These are phyloP conservation scores for Epipyxis sp. DNA, from an alignment of 108 stramenopile species.

Conservation along the genomic window DNA sequence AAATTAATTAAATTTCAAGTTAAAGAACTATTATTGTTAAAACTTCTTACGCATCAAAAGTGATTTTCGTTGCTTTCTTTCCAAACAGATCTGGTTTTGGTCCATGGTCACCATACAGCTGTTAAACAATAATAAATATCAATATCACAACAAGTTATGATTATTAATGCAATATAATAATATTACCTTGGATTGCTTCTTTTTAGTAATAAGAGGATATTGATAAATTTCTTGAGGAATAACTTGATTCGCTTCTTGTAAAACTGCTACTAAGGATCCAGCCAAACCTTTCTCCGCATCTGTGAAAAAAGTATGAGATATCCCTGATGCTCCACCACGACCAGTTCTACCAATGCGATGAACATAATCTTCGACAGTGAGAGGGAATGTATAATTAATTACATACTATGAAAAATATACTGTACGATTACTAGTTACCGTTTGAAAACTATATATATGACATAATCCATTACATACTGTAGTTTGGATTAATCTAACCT, in stretches of 20 bases:
- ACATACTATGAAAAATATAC: constrained; percentile 50
- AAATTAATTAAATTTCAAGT: too few relatives aligned
- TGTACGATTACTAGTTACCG: background rate
- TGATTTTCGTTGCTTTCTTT: constrained; percentile 79
- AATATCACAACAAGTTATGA: background rate
- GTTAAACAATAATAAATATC: background rate
- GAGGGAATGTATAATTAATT: constrained; percentile 91
- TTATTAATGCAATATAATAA: background rate
- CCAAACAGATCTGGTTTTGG: constrained; percentile 68
- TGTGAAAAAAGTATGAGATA: constrained; percentile 89
- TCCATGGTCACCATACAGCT: constrained; percentile 92
- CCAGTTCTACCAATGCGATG: constrained; percentile 93
- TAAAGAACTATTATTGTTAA: too few relatives aligned
- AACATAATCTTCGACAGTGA: constrained; percentile 83
- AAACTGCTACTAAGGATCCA: constrained; percentile 89
- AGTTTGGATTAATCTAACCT: constrained; percentile 42
- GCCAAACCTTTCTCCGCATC: constrained; percentile 89
- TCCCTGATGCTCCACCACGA: constrained; percentile 59
- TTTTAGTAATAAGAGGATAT: constrained; percentile 97
- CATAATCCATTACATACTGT: background rate
- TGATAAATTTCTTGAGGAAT: constrained; percentile 83
- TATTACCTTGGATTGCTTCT: constrained; percentile 87
- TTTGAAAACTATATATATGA: background rate
- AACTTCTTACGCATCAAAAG: constrained; percentile 51
- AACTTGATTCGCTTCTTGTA: constrained; percentile 79